Evolutionary conservation across 495 filamentous ascomycete genomes (phyloP).

Genomic region (Penicillium cataractarum): DNA sequence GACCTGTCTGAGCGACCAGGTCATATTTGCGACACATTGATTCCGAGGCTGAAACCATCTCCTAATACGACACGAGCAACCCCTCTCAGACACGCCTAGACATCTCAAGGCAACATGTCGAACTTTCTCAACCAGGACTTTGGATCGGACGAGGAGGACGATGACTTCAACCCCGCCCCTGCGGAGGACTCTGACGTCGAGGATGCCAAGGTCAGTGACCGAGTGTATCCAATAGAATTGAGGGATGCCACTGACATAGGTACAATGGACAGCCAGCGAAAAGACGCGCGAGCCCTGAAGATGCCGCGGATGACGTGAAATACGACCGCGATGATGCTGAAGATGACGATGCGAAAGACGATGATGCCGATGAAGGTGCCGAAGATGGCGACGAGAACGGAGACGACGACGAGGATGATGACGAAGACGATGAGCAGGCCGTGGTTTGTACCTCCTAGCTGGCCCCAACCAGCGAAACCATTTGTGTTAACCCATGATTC

Average conservation of each 20-base stretch:
- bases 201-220: slow-evolving; percentile 46
- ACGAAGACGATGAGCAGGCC: slow-evolving; percentile 44
- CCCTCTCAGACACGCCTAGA: not conserved
- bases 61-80: not conserved
- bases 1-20: not conserved
- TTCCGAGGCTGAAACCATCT: not conserved
- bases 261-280: slow-evolving; percentile 36
- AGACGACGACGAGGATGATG: slow-evolving; percentile 44
- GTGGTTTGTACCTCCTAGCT: slow-evolving; percentile 23
- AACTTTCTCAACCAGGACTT: slow-evolving; percentile 59
- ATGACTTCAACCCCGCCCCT: slow-evolving; percentile 77
- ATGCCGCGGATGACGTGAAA: slow-evolving; percentile 50
- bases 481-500: not conserved
- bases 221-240: not conserved
- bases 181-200: slow-evolving; percentile 72
- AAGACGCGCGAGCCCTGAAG: slow-evolving; percentile 53
- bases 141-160: slow-evolving; percentile 78
- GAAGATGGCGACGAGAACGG: slow-evolving; percentile 53
- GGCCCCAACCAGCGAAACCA: slow-evolving; percentile 3
- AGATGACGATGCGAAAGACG: slow-evolving; percentile 56
- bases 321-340: slow-evolving; percentile 50
- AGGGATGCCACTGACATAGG: slow-evolving; percentile 24
- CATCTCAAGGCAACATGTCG: slow-evolving; percentile 45
- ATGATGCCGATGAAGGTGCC: slow-evolving; percentile 50
- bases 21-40: not conserved